These are phyloP conservation scores for Pythium utonaiense DNA, from an alignment of 352 stramenopile species.

Conservation along the genomic window DNA sequence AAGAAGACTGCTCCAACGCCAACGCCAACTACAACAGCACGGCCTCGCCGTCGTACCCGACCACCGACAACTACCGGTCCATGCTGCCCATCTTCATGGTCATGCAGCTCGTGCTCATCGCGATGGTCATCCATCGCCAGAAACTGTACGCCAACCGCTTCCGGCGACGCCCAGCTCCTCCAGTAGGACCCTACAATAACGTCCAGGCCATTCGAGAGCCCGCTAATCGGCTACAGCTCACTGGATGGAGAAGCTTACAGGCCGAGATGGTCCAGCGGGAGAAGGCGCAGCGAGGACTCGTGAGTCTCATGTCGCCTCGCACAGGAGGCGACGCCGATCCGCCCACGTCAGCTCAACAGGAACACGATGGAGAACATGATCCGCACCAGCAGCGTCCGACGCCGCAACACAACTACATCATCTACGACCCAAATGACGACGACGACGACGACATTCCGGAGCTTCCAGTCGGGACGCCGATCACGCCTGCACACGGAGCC, in stretches of 20 bases:
- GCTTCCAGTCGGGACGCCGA: conserved; percentile 17
- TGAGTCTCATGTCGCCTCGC: conserved; percentile 34
- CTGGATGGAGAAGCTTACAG: conserved; percentile 55
- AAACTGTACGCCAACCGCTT: conserved; percentile 32
- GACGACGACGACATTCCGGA: conserved; percentile 25
- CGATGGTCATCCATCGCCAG: conserved; percentile 56
- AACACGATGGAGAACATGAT: not conserved
- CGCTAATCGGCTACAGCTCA: conserved; percentile 61
- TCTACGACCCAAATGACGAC: conserved; percentile 14
- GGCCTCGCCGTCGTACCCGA: conserved; percentile 6
- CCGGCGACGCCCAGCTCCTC: conserved; percentile 4
- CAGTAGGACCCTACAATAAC: conserved; percentile 71
- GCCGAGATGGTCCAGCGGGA: conserved; percentile 53
- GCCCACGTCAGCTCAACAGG: not conserved
- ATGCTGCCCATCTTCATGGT: conserved; percentile 67
- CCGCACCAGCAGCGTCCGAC: not conserved
- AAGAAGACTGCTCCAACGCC: conserved; percentile 35
- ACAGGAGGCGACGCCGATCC: not conserved
- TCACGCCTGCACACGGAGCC: not conserved
- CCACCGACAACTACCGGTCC: conserved; percentile 42
- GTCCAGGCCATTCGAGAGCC: conserved; percentile 52
- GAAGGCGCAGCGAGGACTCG: conserved; percentile 41
- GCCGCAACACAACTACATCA: conserved; percentile 2
- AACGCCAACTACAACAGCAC: conserved; percentile 17
- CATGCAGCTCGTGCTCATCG: conserved; percentile 58